Conservation (phyloP, 306 rosid species). For the Mimosa bimucronata region DNA sequence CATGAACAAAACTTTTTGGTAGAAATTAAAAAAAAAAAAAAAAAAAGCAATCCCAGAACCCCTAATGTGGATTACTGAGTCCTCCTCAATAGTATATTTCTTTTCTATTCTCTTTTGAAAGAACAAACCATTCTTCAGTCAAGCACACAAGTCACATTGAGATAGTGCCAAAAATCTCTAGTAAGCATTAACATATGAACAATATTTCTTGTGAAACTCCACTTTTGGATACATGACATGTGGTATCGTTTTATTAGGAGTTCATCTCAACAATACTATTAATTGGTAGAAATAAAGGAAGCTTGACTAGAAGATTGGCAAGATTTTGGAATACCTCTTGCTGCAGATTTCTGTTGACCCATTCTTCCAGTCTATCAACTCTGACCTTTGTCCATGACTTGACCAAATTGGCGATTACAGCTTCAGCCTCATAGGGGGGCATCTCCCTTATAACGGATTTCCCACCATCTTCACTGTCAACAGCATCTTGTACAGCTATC, state of each 20-base stretch:
- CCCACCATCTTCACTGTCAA: constrained; percentile 97
- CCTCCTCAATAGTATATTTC: background rate
- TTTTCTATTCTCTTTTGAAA: background rate
- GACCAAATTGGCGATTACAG: constrained; percentile 64
- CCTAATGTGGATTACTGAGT: background rate
- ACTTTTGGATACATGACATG: background rate
- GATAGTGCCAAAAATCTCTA: background rate
- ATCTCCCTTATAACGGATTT: constrained; percentile 88
- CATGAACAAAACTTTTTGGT: background rate
- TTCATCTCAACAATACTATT: background rate
- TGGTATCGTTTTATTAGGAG: background rate
- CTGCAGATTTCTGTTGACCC: constrained; percentile 80
- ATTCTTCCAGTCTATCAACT: constrained; percentile 82
- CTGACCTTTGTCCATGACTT: constrained; percentile 84
- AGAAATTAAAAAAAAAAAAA: no score
- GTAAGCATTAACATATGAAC: background rate
- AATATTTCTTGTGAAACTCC: background rate
- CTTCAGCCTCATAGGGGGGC: constrained; percentile 96
- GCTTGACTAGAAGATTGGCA: constrained; percentile 28
- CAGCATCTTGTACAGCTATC: constrained; percentile 93
- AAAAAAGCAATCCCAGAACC: background rate
- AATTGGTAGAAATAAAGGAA: background rate
- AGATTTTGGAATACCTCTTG: constrained; percentile 68
- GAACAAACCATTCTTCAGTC: background rate
- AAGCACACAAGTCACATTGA: background rate